Evolutionary conservation across 106 monocot genomes (phyloP), one percentile per base, ranked within the genome.

Genomic region (Amphibolis antarctica): DNA sequence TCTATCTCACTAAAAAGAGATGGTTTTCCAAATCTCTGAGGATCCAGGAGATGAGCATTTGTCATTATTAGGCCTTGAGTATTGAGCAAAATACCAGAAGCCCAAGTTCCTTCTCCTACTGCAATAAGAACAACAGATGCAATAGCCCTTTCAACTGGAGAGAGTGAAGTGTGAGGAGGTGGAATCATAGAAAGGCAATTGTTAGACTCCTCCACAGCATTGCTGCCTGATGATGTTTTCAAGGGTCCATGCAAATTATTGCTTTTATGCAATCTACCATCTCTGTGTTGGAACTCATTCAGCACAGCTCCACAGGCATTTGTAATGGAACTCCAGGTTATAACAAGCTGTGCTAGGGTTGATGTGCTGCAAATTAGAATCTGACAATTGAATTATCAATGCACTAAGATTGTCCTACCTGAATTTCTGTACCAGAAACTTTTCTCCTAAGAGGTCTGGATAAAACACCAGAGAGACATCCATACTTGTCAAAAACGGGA

Each of bases 21-120:
- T 25, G 74, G 62, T 71, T 68, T 86, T 27, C 78, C 80, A 74
- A 79, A 94, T 80, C 86, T 89, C 89, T 84, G 83, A 50, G 94
- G 94, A 65, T 94, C 94, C 55, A 94, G 62, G 29, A 89, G 68
- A 69, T 94, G 94, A 15, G 94, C 94, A 82, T 94, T 94, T 60
- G 94, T 94, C 29, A 94, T 76, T 36, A 94, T 74, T 25, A 94
- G 81, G 42, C 94, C 94, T 67, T 26, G n/a, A 10, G 65, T 73
- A 46, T 86, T 94, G 46, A 94, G 63, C 47, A 94, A 68, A 70
- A 94, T 70, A 25, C 94, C 94, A 12, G 94, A 89, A 71, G 94
- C 94, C 94, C 94, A 94, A 55, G 81, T 57, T 42, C 83, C 86
- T 71, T 60, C 82, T 44, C 83, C 75, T 44, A 86, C 78, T 67